Evolutionary conservation across 2,329 filamentous ascomycete species (phyloP), one percentile per base, ranked within the genome.

Genomic region (Byssochlamys sp.): DNA sequence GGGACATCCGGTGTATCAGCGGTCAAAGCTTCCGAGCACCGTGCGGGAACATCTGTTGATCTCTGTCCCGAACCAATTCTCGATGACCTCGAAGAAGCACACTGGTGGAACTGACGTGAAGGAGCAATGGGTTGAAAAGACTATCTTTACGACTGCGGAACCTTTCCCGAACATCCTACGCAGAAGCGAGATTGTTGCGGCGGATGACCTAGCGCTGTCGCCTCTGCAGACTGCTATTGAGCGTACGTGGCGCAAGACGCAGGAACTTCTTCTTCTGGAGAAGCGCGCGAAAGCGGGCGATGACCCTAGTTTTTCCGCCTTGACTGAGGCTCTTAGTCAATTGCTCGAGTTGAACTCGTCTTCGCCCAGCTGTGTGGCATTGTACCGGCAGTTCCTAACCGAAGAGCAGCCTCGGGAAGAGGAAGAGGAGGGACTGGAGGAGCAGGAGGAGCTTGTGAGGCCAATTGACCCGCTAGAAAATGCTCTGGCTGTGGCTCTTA

Each of bases 191-290:
- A 88, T 97, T 59, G 75, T 95, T 12, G 78, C 83, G 5, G 79
- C 82, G 1, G 82, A 86, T 19, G 85, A 87, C 53, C 72, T 90
- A 19, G 80, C 80, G 10, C 78, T 96, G 27, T 82, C 82, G 31
- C 85, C 91, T 5, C 79, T 94, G 58, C 88, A 96, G 72, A 91
- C 90, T n/a, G 92, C 88, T 0, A 79, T 97, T 60, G 92, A 97
- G 71, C 86, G 92, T 14, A 92, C 94, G 31, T 87, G 90, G 65
- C 85, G 91, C 59, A 96, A 96, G 77, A 95, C 92, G 0, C 84
- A 89, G 58, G 92, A 97, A 73, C 83, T 97, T 76, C 79, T 84
- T 1, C 74, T 81, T 0, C 77, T 96, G 1, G 90, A 95, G 70
- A 89, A 87, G 70, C 85, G 85, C 54, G 79, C 92, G 7, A 75